Percentiles rank a stretch among this genome's conserved stretches.
phyloP scores from a whole-genome alignment of 495 filamentous ascomycete genomes.

The Corynascus novoguineensis region DNA sequence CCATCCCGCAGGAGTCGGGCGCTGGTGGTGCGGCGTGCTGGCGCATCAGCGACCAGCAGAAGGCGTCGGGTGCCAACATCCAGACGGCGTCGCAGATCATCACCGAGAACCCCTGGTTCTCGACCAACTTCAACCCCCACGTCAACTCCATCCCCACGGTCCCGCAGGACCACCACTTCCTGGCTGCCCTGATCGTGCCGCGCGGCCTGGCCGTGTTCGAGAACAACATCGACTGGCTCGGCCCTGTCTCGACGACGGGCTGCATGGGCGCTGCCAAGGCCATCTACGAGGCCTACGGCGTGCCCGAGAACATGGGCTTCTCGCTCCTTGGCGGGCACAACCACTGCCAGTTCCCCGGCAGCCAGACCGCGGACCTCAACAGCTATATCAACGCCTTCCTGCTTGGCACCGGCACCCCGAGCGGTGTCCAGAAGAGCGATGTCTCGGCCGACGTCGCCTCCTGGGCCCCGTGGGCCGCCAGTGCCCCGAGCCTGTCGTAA shows the following conservation, averaged over 20 bases:
- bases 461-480: slow-evolving; percentile 40
- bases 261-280: slow-evolving; percentile 51
- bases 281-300: slow-evolving; percentile 49
- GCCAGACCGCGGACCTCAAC: slow-evolving; percentile 41
- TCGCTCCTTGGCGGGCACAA: slow-evolving; percentile 48
- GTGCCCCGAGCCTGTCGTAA: slow-evolving; percentile 34
- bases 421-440: slow-evolving; percentile 38
- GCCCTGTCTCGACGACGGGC: slow-evolving; percentile 45
- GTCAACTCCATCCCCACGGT: slow-evolving; percentile 32
- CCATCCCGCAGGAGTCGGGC: slow-evolving; percentile 51
- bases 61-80: slow-evolving; percentile 47
- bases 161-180: slow-evolving; percentile 49
- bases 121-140: slow-evolving; percentile 38
- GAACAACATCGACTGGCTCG: slow-evolving; percentile 54
- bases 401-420: slow-evolving; percentile 28
- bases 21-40: slow-evolving; percentile 50
- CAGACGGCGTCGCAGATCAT: slow-evolving; percentile 49
- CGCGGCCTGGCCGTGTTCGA: slow-evolving; percentile 46
- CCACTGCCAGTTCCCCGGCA: slow-evolving; percentile 52
- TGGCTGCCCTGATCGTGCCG: slow-evolving; percentile 44
- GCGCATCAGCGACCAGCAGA: slow-evolving; percentile 46
- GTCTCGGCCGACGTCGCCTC: slow-evolving; percentile 29
- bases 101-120: slow-evolving; percentile 51
- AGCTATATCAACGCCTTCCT: slow-evolving; percentile 48
- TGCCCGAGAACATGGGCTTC: slow-evolving; percentile 49